Base-by-base conservation (phyloP, 225 moss, liverwort and hornwort species). In the Marchantia polymorpha region DNA sequence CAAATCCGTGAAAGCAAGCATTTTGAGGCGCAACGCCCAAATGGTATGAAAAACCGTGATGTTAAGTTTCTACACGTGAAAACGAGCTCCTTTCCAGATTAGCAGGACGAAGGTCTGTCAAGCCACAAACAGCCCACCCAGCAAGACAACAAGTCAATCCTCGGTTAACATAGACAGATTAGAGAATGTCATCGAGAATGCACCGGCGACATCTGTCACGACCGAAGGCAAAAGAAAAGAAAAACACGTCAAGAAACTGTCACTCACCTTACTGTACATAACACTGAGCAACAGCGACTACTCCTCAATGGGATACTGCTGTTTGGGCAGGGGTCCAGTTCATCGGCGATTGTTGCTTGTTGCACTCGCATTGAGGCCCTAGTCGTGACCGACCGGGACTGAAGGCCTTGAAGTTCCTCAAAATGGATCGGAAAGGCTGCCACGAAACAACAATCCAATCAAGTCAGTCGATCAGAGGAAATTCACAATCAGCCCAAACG, bases 381-480 rank as follows among this genome's bases (percentile, higher is more conserved):
- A 87, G 72, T 10, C 82, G 78, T 14, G 87, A 87, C 19, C 87
- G 83, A 51, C 58, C 76, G 13, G 87, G 87, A 80, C 82, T 84
- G 61, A 81, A 73, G 27, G 82, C 71, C 77, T 63, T 84, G 61
- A 84, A 77, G 19, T 82, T 84, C 66, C 52, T 83, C 53, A 87
- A 26, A 52, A 87, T 84, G 54, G 87, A 79, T 27, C 79, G 77
- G 77, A 87, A 84, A 47, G 84, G 84, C 86, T 87, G 86, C 51
- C 64, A 77, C 12, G 48, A 1, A 52, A 49, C 29, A 77, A 30
- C 48, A 39, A 39, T 5, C 39, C 39, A 39, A 2, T 39, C 39
- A 39, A 39, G 39, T 39, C 39, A 39, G 39, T 39, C 39, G 39
- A 39, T 39, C 39, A 39, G 39, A 2, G 39, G 39, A 39, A 2